Conservation (phyloP, 345 rosid genomes). For the Camelina laxa region DNA sequence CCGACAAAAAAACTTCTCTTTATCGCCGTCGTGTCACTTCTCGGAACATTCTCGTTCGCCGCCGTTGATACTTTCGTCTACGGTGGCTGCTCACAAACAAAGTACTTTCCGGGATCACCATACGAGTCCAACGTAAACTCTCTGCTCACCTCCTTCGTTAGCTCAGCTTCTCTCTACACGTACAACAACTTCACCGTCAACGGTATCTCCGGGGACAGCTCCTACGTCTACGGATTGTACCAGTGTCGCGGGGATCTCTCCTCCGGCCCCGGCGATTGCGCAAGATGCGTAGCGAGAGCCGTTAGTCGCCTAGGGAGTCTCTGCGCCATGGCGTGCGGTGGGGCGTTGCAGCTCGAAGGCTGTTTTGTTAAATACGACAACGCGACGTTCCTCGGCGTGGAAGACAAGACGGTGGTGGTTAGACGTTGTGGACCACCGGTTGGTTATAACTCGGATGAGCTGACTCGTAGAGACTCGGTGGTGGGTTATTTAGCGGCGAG, state of each 20-base stretch:
- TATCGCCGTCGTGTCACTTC: constrained; percentile 28
- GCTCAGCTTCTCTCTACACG: constrained; percentile 69
- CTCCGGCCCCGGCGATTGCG: constrained; percentile 51
- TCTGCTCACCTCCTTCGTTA: constrained; percentile 81
- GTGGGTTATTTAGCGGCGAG: constrained; percentile 53
- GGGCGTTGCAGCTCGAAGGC: constrained; percentile 75
- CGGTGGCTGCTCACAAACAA: constrained; percentile 82
- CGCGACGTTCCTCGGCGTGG: constrained; percentile 66
- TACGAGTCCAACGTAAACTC: constrained; percentile 80
- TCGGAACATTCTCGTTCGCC: constrained; percentile 49
- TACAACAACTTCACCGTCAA: constrained; percentile 71
- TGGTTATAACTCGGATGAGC: constrained; percentile 56
- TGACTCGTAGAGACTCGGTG: constrained; percentile 60
- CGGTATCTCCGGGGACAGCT: constrained; percentile 37
- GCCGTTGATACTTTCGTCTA: constrained; percentile 65
- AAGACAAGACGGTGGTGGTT: constrained; percentile 53
- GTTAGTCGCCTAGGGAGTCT: constrained; percentile 66
- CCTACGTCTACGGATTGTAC: constrained; percentile 64
- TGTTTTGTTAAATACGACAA: constrained; percentile 67
- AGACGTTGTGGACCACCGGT: constrained; percentile 64
- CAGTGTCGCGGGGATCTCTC: constrained; percentile 94
- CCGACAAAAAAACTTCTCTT: constrained; percentile 5
- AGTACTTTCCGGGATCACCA: constrained; percentile 59
- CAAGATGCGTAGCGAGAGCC: constrained; percentile 70
- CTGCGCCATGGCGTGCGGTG: constrained; percentile 67